phyloP scores from a whole-genome alignment of 352 stramenopile species.

The Phytophthora quininea region DNA sequence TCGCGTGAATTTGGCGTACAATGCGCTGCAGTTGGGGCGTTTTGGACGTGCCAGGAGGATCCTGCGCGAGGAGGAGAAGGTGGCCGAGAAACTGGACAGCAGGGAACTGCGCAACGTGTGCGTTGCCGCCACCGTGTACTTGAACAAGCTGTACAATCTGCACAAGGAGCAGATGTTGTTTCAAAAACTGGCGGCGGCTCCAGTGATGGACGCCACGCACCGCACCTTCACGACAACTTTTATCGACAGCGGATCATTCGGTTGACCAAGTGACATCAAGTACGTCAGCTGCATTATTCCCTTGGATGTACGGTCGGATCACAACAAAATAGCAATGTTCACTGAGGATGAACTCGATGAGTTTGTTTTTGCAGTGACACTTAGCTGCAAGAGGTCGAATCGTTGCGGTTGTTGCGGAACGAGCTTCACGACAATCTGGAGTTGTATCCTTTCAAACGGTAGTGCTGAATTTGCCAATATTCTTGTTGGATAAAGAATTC shows the following conservation, averaged over 20 bases:
- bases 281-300: not conserved
- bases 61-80: slow-evolving; percentile 47
- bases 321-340: no score
- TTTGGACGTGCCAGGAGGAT: slow-evolving; percentile 66
- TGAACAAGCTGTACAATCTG: slow-evolving; percentile 68
- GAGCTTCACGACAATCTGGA: no score
- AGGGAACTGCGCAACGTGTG: slow-evolving; percentile 67
- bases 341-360: no score
- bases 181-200: slow-evolving; percentile 12
- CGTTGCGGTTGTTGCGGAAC: no score
- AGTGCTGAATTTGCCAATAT: no score
- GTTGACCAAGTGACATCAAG: slow-evolving; percentile 48
- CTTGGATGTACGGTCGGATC: not conserved
- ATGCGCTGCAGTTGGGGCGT: slow-evolving; percentile 69
- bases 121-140: slow-evolving; percentile 65
- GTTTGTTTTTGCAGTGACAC: no score
- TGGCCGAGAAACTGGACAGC: slow-evolving; percentile 56
- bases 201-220: slow-evolving; percentile 24
- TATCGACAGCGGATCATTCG: slow-evolving; percentile 81
- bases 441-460: no score
- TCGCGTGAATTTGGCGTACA: slow-evolving; percentile 83
- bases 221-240: slow-evolving; percentile 72
- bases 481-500: no score
- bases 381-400: no score
- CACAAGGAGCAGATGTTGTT: slow-evolving; percentile 56